Conservation (phyloP, 805 yeast species). For the Kazachstania martiniae region DNA sequence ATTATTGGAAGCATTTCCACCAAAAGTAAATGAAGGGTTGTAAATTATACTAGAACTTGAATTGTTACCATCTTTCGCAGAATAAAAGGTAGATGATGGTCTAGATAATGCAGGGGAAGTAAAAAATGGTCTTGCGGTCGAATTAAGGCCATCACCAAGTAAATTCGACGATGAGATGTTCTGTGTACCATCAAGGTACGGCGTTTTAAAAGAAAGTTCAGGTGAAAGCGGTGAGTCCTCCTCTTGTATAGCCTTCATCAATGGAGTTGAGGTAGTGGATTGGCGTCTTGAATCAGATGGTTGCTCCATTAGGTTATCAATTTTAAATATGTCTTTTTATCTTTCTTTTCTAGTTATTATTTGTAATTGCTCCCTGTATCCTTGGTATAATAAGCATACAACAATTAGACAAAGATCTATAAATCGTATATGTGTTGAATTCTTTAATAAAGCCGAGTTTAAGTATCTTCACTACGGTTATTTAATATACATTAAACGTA, state of each 20-base stretch:
- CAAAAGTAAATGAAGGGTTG: conserved; percentile 25
- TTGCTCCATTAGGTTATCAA: conserved; percentile 2
- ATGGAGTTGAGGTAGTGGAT: conserved; percentile 10
- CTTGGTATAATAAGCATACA: too few relatives aligned
- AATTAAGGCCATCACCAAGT: not conserved
- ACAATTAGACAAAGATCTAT: too few relatives aligned
- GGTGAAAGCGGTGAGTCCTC: conserved; percentile 16
- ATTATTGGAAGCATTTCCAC: conserved; percentile 10
- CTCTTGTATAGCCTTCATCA: conserved; percentile 21
- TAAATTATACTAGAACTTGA: conserved; percentile 27
- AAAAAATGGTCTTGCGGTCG: conserved; percentile 6
- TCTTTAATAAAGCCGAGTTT: too few relatives aligned
- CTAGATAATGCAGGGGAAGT: conserved; percentile 13
- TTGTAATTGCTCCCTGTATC: too few relatives aligned
- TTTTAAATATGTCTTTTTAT: not conserved
- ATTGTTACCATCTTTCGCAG: conserved; percentile 21
- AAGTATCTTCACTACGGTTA: too few relatives aligned
- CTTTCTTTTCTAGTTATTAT: too few relatives aligned
- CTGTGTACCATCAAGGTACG: conserved; percentile 1
- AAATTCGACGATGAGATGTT: conserved; percentile 2
- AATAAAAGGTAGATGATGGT: conserved; percentile 17
- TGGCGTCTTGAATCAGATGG: conserved; percentile 1
- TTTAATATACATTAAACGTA: too few relatives aligned
- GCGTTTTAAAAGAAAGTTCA: conserved; percentile 9
- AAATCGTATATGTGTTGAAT: too few relatives aligned